phyloP scores from a whole-genome alignment of 371 early-diverging fungal genomes.

The Batrachochytrium dendrobatidis region DNA sequence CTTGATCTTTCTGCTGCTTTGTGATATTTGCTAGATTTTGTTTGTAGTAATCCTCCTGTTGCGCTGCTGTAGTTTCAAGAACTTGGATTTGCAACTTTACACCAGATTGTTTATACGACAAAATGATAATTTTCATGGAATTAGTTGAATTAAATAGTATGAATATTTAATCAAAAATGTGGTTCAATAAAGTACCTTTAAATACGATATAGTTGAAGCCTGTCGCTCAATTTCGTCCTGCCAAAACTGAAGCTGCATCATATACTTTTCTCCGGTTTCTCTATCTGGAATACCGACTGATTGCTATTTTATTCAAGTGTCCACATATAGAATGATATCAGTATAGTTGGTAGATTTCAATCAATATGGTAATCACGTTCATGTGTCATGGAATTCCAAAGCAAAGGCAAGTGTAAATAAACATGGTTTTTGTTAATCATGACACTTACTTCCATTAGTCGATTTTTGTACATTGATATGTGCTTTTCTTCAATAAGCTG shows the following conservation, averaged over 20 bases:
- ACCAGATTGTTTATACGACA: background rate
- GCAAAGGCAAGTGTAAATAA: background rate
- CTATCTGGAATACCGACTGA: constrained; percentile 30
- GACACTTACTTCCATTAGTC: constrained; percentile 31
- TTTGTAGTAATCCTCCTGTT: constrained; percentile 41
- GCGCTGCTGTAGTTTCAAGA: constrained; percentile 22
- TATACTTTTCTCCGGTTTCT: constrained; percentile 30
- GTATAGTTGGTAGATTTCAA: background rate
- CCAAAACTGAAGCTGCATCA: constrained; percentile 38
- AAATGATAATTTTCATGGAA: background rate
- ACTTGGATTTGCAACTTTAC: constrained; percentile 23
- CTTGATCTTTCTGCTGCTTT: constrained; percentile 38
- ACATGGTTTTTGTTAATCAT: background rate
- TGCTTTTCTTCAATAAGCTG: constrained; percentile 46
- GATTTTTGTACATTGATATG: constrained; percentile 33
- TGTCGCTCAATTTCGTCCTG: constrained; percentile 42
- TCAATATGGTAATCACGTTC: background rate
- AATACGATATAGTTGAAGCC: constrained; percentile 32
- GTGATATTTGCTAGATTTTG: constrained; percentile 38
- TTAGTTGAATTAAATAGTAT: background rate
- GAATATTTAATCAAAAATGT: background rate
- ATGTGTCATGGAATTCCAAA: background rate
- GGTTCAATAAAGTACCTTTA: constrained; percentile 39
- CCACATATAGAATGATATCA: background rate
- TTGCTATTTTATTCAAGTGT: too few relatives aligned